Base-by-base conservation (phyloP, 495 filamentous ascomycete species). In the Penicillium herquei region DNA sequence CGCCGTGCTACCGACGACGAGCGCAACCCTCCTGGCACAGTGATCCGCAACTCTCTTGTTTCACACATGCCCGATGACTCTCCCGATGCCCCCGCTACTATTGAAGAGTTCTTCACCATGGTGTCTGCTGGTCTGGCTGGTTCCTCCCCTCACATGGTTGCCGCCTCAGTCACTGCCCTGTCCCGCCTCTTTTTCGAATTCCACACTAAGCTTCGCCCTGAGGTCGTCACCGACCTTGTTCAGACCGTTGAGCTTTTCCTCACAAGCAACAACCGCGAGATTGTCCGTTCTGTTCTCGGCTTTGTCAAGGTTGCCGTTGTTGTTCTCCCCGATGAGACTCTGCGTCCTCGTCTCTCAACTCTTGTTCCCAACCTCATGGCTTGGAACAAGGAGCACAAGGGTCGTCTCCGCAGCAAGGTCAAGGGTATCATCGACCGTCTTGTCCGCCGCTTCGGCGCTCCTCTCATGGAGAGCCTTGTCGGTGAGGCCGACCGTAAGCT, bases 61-160 rank as follows among this genome's bases (percentile, higher is more conserved):
- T 80, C 89, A 0, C 82, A 92, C 67, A 93, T 97, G 89, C 80
- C 87, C 5, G 73, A 83, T 34, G 81, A 93, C 67, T 85, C 91
- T 2, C 88, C 91, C n/a, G 73, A 81, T 50, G 91, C 86, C 3
- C 67, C 79, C 12, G 92, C 93, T 7, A 88, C 80, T 12, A 79
- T 98, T 30, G 92, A 97, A 61, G 94, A 98, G 68, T 97, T 95
- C 71, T 90, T 97, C 80, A 96, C 92, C 39, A 98, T 98, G 93
- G 87, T 98, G 33, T 92, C 89, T 45, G 95, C 94, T 17, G 94
- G 95, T 69, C 83, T 98, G 32, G 94, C 93, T 1, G 93, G 91
- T 40, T 84, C 80, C 55, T 89, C 91, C 14, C 92, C 94, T 37
- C 94, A 98, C 74, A 96, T 96, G 90, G 87, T 97, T 55, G 92